These are phyloP conservation scores for Hericium rajendrae DNA, from an alignment of 768 basidiomycete genomes.

Conservation along the genomic window DNA sequence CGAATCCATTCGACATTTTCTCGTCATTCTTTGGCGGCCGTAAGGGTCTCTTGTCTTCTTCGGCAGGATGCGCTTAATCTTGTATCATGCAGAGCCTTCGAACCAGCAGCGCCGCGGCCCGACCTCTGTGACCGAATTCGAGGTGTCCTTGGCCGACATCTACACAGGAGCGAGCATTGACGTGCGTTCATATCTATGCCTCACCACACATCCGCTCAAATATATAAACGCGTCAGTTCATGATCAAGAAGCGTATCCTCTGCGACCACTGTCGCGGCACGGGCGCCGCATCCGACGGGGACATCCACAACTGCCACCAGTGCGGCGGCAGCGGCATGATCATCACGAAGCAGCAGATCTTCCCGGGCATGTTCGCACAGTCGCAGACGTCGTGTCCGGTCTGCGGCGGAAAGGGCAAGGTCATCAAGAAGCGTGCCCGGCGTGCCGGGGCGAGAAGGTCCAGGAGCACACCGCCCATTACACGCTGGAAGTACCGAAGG, in stretches of 20 bases:
- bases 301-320: constrained; percentile 78
- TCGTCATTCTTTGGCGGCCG: constrained; percentile 84
- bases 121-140: constrained; percentile 70
- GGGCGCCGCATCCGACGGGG: constrained; percentile 81
- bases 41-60: constrained; percentile 27
- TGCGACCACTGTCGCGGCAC: constrained; percentile 97
- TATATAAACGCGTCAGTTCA: constrained; percentile 50
- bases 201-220: neutral
- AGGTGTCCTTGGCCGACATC: constrained; percentile 82
- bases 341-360: constrained; percentile 85
- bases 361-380: constrained; percentile 94
- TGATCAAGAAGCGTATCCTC: constrained; percentile 82
- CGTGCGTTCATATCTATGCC: constrained; percentile 30
- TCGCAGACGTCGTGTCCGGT: constrained; percentile 75
- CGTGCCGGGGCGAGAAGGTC: constrained; percentile 76
- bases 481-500: constrained; percentile 76
- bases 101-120: constrained; percentile 64
- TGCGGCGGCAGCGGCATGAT: constrained; percentile 85
- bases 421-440: constrained; percentile 74
- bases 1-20: constrained; percentile 94
- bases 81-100: constrained; percentile 23
- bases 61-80: neutral
- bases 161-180: constrained; percentile 83
- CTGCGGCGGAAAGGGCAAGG: constrained; percentile 76
- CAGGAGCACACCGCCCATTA: constrained; percentile 73